Conservation (phyloP, 306 rosid genomes). For the Vigna trinervia region DNA sequence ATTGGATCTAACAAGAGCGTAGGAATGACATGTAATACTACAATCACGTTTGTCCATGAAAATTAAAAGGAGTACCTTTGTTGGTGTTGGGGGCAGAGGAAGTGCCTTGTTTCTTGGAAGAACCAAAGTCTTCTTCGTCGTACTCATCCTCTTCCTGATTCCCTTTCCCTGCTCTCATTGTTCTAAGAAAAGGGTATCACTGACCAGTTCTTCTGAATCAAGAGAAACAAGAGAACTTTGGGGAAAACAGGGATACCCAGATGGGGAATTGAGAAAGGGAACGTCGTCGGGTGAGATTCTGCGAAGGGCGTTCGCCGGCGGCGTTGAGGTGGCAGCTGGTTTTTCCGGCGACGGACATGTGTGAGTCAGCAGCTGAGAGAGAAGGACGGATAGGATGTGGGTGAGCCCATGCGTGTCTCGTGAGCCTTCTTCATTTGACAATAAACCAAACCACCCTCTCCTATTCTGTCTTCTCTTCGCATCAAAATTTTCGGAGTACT, state of each 20-base stretch:
- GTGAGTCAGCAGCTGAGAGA: slow-evolving; percentile 39
- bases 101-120: slow-evolving; percentile 73
- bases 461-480: not conserved
- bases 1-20: slow-evolving; percentile 58
- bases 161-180: slow-evolving; percentile 83
- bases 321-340: slow-evolving; percentile 25
- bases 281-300: slow-evolving; percentile 23
- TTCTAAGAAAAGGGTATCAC: slow-evolving; percentile 39
- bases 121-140: slow-evolving; percentile 79
- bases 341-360: slow-evolving; percentile 45
- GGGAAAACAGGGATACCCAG: slow-evolving; percentile 30
- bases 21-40: not conserved
- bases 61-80: slow-evolving; percentile 62
- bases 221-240: slow-evolving; percentile 33
- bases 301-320: slow-evolving; percentile 30
- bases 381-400: slow-evolving; percentile 51
- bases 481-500: not conserved
- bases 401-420: slow-evolving; percentile 59
- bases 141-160: slow-evolving; percentile 86
- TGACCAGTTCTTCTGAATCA: slow-evolving; percentile 33
- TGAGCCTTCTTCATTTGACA: slow-evolving; percentile 50
- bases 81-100: slow-evolving; percentile 65
- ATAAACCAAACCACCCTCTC: not conserved
- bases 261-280: slow-evolving; percentile 39
- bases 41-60: not conserved